A percentile compares a stretch with the other conserved stretches of the same genome.
phyloP scores from a whole-genome alignment of 2,329 filamentous ascomycete species.

The Xylariaceae sp. region DNA sequence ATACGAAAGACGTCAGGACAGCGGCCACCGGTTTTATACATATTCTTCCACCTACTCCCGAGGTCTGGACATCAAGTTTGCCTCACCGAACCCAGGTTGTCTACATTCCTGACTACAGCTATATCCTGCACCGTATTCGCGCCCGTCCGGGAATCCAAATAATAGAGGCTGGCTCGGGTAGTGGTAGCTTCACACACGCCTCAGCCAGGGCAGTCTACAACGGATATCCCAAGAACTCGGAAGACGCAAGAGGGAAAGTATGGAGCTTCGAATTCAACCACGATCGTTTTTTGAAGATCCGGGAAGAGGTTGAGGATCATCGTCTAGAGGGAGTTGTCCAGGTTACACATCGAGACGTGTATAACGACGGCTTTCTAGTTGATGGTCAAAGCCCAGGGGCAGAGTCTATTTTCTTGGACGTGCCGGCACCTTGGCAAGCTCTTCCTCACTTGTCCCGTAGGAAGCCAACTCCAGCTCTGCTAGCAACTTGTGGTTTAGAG shows the following conservation, averaged over 20 bases:
- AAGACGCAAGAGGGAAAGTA: constrained; percentile 67
- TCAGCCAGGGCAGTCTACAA: constrained; percentile 78
- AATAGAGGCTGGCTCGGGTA: constrained; percentile 83
- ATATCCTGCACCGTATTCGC: constrained; percentile 77
- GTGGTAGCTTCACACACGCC: constrained; percentile 84
- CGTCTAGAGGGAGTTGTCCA: constrained; percentile 69
- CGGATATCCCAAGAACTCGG: constrained; percentile 62
- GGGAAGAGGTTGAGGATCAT: constrained; percentile 73
- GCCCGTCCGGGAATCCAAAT: constrained; percentile 75
- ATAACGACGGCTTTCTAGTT: constrained; percentile 74
- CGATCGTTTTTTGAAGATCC: constrained; percentile 72
- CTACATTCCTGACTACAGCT: constrained; percentile 87
- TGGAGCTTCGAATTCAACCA: constrained; percentile 86
- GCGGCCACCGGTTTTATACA: constrained; percentile 77
- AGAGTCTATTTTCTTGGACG: constrained; percentile 77
- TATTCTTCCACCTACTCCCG: constrained; percentile 78
- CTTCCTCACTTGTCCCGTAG: constrained; percentile 75
- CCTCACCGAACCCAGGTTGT: constrained; percentile 87
- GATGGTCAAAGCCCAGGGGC: constrained; percentile 66
- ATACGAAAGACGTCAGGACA: constrained; percentile 51
- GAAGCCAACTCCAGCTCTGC: constrained; percentile 43
- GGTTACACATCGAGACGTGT: constrained; percentile 81
- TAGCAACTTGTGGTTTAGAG: constrained; percentile 29
- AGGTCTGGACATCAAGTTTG: constrained; percentile 80
- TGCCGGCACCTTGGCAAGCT: constrained; percentile 83